Conservation (phyloP, 345 rosid species). For the Cardiospermum halicacabum region DNA sequence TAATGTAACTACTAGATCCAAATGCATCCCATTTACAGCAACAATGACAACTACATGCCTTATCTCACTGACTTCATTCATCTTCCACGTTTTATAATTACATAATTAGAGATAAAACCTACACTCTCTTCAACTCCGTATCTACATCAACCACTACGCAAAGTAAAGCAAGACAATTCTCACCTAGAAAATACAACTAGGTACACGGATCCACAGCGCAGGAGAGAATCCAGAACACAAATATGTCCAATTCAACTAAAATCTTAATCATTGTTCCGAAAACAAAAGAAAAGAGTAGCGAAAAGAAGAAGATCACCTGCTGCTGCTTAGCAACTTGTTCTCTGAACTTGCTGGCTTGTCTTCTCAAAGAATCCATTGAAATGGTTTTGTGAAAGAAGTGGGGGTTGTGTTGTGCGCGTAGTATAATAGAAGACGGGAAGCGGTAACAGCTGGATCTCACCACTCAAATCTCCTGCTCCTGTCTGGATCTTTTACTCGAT, state of each 20-base stretch:
- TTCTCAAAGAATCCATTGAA: conserved; percentile 80
- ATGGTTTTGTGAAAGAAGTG: not conserved
- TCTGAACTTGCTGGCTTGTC: conserved; percentile 87
- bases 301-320: conserved; percentile 31
- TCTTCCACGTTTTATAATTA: not conserved
- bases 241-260: not conserved
- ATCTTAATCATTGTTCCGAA: not conserved
- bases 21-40: not conserved
- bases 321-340: conserved; percentile 98
- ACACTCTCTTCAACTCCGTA: not conserved
- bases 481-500: not conserved
- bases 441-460: not conserved
- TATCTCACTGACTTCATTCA: not conserved
- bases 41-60: not conserved
- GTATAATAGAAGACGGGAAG: not conserved
- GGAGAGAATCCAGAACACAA: not conserved
- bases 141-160: not conserved
- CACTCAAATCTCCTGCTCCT: not conserved
- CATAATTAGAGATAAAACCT: not conserved
- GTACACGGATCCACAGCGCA: not conserved
- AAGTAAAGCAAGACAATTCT: not conserved
- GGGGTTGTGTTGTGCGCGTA: not conserved
- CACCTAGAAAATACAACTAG: not conserved
- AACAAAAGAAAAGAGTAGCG: not conserved
- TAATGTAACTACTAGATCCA: not conserved